These are phyloP conservation scores for Penicillium canariense DNA, from an alignment of 495 filamentous ascomycete genomes.

Conservation along the genomic window DNA sequence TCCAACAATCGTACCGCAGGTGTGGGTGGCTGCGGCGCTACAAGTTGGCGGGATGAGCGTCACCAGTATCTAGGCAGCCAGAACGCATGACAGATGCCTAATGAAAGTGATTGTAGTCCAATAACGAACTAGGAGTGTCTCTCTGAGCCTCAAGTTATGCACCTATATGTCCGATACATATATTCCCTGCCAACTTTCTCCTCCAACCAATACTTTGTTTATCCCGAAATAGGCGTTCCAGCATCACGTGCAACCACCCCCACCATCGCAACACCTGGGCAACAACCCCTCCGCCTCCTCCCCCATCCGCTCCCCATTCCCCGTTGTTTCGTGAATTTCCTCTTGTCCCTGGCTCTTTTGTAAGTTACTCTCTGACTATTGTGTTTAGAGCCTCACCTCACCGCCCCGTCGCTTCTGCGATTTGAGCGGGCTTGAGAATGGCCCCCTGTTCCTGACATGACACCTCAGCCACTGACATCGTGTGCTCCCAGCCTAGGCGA, in stretches of 20 bases:
- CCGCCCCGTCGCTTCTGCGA: background rate
- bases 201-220: too few relatives aligned
- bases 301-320: slow-evolving; percentile 31
- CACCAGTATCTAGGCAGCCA: slow-evolving; percentile 9
- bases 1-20: slow-evolving; percentile 5
- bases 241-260: slow-evolving; percentile 38
- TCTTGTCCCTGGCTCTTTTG: slow-evolving; percentile 9
- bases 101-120: background rate
- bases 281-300: slow-evolving; percentile 41
- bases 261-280: slow-evolving; percentile 37
- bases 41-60: background rate
- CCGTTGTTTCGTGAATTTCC: slow-evolving; percentile 27
- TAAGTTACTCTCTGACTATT: slow-evolving; percentile 17
- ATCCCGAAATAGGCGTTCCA: slow-evolving; percentile 13
- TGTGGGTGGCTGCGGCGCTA: background rate
- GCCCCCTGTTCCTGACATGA: background rate
- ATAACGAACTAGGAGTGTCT: too few relatives aligned
- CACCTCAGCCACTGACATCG: slow-evolving; percentile 31
- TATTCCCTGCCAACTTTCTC: too few relatives aligned
- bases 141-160: too few relatives aligned
- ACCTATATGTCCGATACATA: background rate
- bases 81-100: slow-evolving; percentile 9
- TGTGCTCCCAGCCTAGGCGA: slow-evolving; percentile 32
- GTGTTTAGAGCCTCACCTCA: background rate
- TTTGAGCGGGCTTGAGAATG: background rate